phyloP scores from a whole-genome alignment of 257 asterid genomes.

The Galeopsis tetrahit region DNA sequence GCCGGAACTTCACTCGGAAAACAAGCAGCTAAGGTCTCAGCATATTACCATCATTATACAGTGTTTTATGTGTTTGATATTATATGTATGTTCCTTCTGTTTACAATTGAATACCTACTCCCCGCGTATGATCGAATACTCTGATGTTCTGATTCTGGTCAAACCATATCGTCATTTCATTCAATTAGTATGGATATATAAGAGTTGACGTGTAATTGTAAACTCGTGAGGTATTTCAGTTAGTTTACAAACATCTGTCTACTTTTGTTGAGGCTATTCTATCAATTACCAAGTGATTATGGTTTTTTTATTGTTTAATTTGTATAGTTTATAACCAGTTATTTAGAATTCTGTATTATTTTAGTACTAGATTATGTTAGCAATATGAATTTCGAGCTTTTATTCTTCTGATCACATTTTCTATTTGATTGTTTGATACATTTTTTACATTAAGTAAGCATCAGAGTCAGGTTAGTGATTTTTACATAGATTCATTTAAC shows the following conservation, averaged over 20 bases:
- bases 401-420: background rate
- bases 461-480: background rate
- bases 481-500: constrained; percentile 8
- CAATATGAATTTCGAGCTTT: background rate
- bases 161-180: background rate
- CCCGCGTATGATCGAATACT: background rate
- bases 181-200: background rate
- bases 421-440: background rate
- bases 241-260: background rate
- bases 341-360: background rate
- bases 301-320: background rate
- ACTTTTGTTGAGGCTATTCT: background rate
- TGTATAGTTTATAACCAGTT: background rate
- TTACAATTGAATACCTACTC: background rate
- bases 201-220: background rate
- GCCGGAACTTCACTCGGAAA: constrained; percentile 83
- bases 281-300: background rate
- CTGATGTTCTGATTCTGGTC: background rate
- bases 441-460: background rate
- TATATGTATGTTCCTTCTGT: background rate
- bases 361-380: background rate
- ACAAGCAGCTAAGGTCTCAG: constrained; percentile 62
- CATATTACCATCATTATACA: constrained; percentile 2
- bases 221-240: background rate
- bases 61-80: background rate